These are phyloP conservation scores for Ampelocalamus luodianensis DNA, from an alignment of 176 grass and related monocot species.

Conservation along the genomic window DNA sequence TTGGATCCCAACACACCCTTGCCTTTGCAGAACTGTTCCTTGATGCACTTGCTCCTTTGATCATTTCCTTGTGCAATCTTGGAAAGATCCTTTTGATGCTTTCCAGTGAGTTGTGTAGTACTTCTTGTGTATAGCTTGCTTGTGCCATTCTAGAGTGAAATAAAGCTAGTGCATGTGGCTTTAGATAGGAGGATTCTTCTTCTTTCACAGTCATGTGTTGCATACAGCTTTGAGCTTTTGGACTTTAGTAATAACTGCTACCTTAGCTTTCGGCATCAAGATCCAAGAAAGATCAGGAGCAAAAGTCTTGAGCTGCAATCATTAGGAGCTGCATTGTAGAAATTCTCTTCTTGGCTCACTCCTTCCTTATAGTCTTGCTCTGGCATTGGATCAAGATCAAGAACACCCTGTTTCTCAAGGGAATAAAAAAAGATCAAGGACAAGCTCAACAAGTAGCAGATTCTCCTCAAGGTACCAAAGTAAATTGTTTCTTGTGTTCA, in stretches of 20 bases:
- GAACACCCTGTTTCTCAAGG: conserved; percentile 9
- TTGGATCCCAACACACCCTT: not conserved
- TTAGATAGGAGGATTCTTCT: conserved; percentile 40
- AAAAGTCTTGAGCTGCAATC: conserved; percentile 47
- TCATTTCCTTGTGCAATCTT: conserved; percentile 38
- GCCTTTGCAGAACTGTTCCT: not conserved
- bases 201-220: conserved; percentile 41
- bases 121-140: conserved; percentile 33
- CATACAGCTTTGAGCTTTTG: conserved; percentile 41
- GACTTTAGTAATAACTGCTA: conserved; percentile 27
- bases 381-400: conserved; percentile 5
- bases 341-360: conserved; percentile 22
- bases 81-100: conserved; percentile 40
- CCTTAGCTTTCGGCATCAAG: conserved; percentile 46
- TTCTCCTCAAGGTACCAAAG: conserved; percentile 36
- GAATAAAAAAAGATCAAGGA: not conserved
- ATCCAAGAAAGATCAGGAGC: conserved; percentile 56
- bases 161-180: conserved; percentile 33
- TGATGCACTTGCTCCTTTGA: conserved; percentile 8
- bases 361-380: conserved; percentile 29
- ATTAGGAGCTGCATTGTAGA: conserved; percentile 48
- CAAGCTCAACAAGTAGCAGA: conserved; percentile 2
- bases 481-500: not conserved
- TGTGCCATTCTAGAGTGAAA: conserved; percentile 35
- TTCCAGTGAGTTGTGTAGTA: conserved; percentile 45